These are phyloP conservation scores for Coffea eugenioides DNA, from an alignment of 257 asterid species.

Conservation along the genomic window DNA sequence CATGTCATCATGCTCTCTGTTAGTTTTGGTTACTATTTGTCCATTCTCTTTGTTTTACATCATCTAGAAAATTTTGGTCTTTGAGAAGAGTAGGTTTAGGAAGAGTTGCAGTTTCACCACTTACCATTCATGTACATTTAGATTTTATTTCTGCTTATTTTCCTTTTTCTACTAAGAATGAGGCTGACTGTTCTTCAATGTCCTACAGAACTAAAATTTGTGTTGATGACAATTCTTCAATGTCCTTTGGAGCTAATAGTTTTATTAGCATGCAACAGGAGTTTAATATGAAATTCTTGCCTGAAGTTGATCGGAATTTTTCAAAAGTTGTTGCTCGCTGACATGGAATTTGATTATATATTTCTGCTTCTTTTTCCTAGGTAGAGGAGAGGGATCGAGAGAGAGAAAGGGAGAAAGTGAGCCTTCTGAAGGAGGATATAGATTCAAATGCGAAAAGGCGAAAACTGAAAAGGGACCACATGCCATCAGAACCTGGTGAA, in stretches of 20 bases:
- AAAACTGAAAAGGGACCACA: constrained; percentile 85
- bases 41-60: background rate
- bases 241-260: background rate
- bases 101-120: background rate
- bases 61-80: background rate
- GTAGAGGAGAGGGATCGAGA: constrained; percentile 83
- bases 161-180: background rate
- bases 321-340: constrained; percentile 11
- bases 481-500: constrained; percentile 86
- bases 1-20: background rate
- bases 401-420: constrained; percentile 75
- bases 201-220: background rate
- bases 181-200: background rate
- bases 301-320: background rate
- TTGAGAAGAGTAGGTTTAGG: background rate
- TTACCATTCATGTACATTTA: background rate
- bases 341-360: background rate
- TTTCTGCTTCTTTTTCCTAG: constrained; percentile 36
- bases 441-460: constrained; percentile 87
- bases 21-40: background rate
- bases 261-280: background rate
- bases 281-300: constrained; percentile 9
- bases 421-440: constrained; percentile 63
- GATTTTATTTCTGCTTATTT: background rate
- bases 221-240: background rate